Base-by-base conservation (phyloP, 2,329 filamentous ascomycete genomes). In the Aureobasidium sp. region DNA sequence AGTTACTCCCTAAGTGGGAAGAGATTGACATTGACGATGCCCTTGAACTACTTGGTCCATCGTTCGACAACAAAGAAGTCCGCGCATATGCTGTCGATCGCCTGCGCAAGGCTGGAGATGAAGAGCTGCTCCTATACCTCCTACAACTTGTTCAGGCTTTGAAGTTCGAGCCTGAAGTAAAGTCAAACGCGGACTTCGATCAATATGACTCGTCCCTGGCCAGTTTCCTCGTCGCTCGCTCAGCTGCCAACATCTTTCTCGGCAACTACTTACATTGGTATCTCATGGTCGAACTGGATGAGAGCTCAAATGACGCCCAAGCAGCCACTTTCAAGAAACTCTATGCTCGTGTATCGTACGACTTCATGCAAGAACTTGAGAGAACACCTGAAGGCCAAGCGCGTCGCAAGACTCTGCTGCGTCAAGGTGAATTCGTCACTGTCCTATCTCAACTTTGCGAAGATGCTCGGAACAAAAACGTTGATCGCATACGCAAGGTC, bases 241-340 rank as follows among this genome's bases (percentile, higher is more conserved):
- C 94, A 3, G 88, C 90, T 15, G 86, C 87, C 64, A 97, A 96
- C 70, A 90, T 97, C 69, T 87, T 89, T 63, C 82, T 99, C 1
- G 94, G 93, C 34, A 99, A 96, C 72, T 96, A 95, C 75, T 85
- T 99, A 60, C 90, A 97, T 73, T 99, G 94, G 94, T 99, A 97
- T 73, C 81, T 99, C 2, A 97, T 97, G 86, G 94, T 99, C 1
- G 95, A 99, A 75, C 95, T 92, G 67, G 91, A 95, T 67, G 93
- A 97, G 72, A 75, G 77, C 42, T 91, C 88, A 66, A 63, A 58
- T 16, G 67, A 70, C 9, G 57, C 69, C 3, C 63, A 67, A 13
- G 82, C 86, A 27, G 80, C 84, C 5, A 85, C 87, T 62, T 88
- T 93, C 70, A 88, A 90, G 49, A 89, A 90, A 65, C 85, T 97